These are phyloP conservation scores for Aegilops umbellulata DNA, from an alignment of 176 grass and related monocot genomes.

Conservation along the genomic window DNA sequence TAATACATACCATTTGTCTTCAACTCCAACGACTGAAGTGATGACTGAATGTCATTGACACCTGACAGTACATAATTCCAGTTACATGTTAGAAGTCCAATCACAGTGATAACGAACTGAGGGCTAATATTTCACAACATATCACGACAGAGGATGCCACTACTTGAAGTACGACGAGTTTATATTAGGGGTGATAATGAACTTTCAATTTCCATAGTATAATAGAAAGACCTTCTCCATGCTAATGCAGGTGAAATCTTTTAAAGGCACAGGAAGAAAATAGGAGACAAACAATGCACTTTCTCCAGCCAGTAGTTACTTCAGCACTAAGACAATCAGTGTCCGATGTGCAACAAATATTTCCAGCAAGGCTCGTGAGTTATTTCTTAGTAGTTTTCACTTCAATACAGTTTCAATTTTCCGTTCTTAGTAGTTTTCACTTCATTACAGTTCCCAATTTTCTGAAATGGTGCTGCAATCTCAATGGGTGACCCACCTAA, in stretches of 20 bases:
- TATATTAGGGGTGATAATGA: background rate
- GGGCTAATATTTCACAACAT: background rate
- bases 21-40: constrained; percentile 67
- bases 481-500: too few species aligned
- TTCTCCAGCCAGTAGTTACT: background rate
- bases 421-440: background rate
- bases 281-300: background rate
- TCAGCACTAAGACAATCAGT: background rate
- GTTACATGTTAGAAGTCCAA: constrained; percentile 20
- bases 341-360: background rate
- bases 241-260: background rate
- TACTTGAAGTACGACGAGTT: background rate
- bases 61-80: constrained; percentile 40
- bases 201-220: background rate
- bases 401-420: background rate
- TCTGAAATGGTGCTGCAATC: background rate
- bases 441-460: background rate
- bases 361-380: background rate
- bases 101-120: background rate
- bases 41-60: constrained; percentile 69
- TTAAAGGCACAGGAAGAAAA: background rate
- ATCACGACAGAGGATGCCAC: background rate
- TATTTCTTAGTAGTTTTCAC: background rate
- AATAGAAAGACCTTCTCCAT: background rate
- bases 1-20: constrained; percentile 51